phyloP scores from a whole-genome alignment of 805 yeast genomes.

The Candida multigemmis region DNA sequence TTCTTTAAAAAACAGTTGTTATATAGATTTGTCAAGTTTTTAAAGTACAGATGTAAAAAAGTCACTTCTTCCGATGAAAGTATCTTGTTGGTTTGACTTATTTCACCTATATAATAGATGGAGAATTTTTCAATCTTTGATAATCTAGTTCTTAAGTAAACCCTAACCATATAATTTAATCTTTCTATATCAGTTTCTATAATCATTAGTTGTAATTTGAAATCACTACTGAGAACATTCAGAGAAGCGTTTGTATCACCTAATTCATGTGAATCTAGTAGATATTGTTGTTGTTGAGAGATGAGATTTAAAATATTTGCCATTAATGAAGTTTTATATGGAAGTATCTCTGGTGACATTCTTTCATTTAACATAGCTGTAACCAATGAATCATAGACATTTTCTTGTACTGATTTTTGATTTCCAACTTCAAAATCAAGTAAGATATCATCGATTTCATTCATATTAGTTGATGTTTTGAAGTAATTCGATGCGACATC shows the following conservation, averaged over 20 bases:
- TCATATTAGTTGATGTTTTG: slow-evolving; percentile 1
- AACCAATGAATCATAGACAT: slow-evolving; percentile 38
- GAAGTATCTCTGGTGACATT: slow-evolving; percentile 78
- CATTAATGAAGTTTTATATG: slow-evolving; percentile 56
- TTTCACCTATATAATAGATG: slow-evolving; percentile 44
- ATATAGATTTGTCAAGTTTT: slow-evolving; percentile 55
- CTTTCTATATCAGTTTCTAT: slow-evolving; percentile 91
- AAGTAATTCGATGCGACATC: no score
- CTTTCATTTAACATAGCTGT: slow-evolving; percentile 79
- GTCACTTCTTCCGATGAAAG: slow-evolving; percentile 52
- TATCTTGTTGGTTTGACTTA: slow-evolving; percentile 5
- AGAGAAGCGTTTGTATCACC: slow-evolving; percentile 44
- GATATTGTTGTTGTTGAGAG: slow-evolving; percentile 61
- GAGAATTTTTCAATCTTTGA: slow-evolving; percentile 66
- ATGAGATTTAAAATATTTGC: slow-evolving; percentile 49
- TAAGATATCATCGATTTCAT: slow-evolving; percentile 62
- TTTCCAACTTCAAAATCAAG: slow-evolving; percentile 48
- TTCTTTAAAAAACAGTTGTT: slow-evolving; percentile 55
- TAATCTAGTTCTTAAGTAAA: slow-evolving; percentile 72
- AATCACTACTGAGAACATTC: slow-evolving; percentile 33
- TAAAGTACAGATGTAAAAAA: slow-evolving; percentile 64
- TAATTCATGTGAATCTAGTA: slow-evolving; percentile 69
- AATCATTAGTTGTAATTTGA: slow-evolving; percentile 71
- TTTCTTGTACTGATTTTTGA: slow-evolving; percentile 1
- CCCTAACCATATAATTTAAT: slow-evolving; percentile 69